Evolutionary conservation across 371 early-diverging fungal species (phyloP).

Genomic region (Actinomucor elegans): DNA sequence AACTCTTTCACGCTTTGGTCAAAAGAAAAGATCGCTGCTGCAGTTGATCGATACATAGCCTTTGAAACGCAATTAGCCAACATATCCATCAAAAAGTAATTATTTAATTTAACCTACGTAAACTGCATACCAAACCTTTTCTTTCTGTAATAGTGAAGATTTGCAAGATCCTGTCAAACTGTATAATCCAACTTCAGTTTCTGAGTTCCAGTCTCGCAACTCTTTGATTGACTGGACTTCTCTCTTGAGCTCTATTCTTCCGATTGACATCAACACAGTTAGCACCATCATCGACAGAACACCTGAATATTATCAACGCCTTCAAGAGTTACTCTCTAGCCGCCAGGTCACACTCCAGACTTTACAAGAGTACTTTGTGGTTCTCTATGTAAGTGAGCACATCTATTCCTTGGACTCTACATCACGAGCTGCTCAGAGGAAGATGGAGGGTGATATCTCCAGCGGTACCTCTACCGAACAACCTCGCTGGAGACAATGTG

Average conservation of each 20-base stretch:
- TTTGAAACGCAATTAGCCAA: constrained; percentile 54
- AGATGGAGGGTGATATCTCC: constrained; percentile 18
- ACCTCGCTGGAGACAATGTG: constrained; percentile 51
- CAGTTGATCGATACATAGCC: constrained; percentile 39
- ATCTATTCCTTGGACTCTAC: constrained; percentile 15
- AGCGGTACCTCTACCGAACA: constrained; percentile 34
- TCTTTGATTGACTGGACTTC: constrained; percentile 40
- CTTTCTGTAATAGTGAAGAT: constrained; percentile 31
- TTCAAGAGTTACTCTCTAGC: neutral
- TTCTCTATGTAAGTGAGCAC: neutral
- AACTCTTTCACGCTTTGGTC: constrained; percentile 8
- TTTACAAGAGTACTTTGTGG: constrained; percentile 17
- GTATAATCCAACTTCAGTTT: constrained; percentile 51
- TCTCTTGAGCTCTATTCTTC: neutral
- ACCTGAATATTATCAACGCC: constrained; percentile 7
- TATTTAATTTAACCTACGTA: neutral
- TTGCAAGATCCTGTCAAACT: constrained; percentile 45
- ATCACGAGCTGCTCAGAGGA: constrained; percentile 12
- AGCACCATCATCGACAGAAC: constrained; percentile 7
- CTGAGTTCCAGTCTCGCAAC: constrained; percentile 27
- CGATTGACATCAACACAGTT: neutral
- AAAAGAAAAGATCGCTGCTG: constrained; percentile 10
- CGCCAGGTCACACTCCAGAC: neutral
- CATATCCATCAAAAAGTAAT: constrained; percentile 22
- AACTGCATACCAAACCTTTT: neutral